A percentile compares a stretch with the other conserved stretches of the same genome.
Evolutionary conservation across 805 yeast genomes (phyloP).

Genomic region (Pichia pseudocactophila): DNA sequence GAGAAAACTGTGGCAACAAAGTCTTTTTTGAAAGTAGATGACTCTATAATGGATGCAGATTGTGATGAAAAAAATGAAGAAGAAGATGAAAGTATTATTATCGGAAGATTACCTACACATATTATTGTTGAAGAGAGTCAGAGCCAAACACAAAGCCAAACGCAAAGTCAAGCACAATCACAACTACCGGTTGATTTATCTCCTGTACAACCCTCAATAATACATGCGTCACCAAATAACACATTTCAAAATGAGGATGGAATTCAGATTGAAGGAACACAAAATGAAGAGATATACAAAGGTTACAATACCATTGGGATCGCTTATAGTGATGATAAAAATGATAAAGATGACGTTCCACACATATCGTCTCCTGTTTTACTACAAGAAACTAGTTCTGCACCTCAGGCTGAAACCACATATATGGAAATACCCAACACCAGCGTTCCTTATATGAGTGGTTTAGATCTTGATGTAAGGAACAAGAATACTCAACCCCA

Average conservation of each 20-base stretch:
- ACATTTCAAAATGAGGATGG: neutral
- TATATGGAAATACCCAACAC: constrained; percentile 14
- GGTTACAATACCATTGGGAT: too few relatives aligned
- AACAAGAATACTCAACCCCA: neutral
- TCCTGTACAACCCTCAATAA: neutral
- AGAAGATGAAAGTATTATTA: neutral
- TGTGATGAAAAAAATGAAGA: constrained; percentile 2
- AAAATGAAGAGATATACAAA: neutral
- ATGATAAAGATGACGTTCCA: neutral
- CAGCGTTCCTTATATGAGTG: constrained; percentile 8
- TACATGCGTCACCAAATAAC: neutral
- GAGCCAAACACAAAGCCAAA: constrained; percentile 3
- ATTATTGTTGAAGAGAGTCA: constrained; percentile 3
- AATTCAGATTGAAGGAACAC: neutral
- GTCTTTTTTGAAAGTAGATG: too few relatives aligned
- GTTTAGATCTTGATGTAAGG: constrained; percentile 1
- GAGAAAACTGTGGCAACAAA: too few relatives aligned
- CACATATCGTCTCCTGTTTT: neutral
- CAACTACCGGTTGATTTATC: neutral
- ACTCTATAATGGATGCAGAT: neutral
- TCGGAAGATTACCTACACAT: constrained; percentile 4
- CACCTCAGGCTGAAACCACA: constrained; percentile 1
- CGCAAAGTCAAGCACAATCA: neutral
- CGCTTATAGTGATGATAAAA: neutral
- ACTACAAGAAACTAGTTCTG: neutral